phyloP scores from a whole-genome alignment of 805 yeast genomes.

The Yarrowia sp. region DNA sequence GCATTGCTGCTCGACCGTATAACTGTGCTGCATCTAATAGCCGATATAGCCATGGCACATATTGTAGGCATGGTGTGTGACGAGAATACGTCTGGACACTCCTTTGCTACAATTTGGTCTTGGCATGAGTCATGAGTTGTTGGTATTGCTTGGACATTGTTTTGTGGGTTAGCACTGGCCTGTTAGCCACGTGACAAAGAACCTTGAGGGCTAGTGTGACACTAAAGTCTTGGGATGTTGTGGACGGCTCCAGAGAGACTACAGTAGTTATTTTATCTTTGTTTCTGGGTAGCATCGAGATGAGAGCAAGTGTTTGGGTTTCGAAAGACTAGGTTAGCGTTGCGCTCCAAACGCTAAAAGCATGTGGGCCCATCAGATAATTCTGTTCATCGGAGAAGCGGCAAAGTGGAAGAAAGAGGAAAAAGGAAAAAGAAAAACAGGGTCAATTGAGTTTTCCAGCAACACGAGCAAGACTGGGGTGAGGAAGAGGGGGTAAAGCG shows the following conservation, averaged over 20 bases:
- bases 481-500: background rate
- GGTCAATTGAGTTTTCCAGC: background rate
- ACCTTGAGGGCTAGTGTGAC: too few relatives aligned
- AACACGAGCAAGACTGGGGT: background rate
- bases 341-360: background rate
- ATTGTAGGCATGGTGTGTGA: too few relatives aligned
- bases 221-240: too few relatives aligned
- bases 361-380: slow-evolving; percentile 16
- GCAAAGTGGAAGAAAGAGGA: too few relatives aligned
- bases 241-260: background rate
- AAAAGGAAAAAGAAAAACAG: background rate
- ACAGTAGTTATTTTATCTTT: background rate
- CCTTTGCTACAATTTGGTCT: too few relatives aligned
- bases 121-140: too few relatives aligned
- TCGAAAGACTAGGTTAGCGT: background rate
- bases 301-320: background rate
- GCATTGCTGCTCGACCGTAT: too few relatives aligned
- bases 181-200: too few relatives aligned
- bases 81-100: too few relatives aligned
- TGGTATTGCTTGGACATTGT: too few relatives aligned
- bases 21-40: background rate
- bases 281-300: background rate
- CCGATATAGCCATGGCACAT: background rate
- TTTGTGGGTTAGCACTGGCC: too few relatives aligned
- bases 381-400: background rate